These are phyloP conservation scores for Auricularia cornea DNA, from an alignment of 768 basidiomycete species.

Conservation along the genomic window DNA sequence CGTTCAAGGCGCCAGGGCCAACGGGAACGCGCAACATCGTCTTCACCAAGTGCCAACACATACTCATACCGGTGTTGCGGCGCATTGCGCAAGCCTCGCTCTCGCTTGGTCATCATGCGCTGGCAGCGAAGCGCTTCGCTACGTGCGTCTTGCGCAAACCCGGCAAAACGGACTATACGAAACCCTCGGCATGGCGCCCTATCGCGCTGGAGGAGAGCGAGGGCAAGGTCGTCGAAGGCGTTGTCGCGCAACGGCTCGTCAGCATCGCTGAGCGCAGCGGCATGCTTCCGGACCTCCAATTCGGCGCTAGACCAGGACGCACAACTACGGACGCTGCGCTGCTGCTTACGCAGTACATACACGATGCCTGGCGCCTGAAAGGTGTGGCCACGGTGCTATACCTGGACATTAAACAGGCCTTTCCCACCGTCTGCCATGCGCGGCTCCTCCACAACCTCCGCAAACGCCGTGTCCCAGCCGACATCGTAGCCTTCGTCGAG, in stretches of 20 bases:
- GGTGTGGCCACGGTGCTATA: constrained; percentile 4
- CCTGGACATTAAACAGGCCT: constrained; percentile 11
- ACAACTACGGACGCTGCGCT: constrained; percentile 10
- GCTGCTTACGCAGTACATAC: constrained; percentile 1
- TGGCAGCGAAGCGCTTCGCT: not conserved
- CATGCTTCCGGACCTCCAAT: constrained; percentile 10
- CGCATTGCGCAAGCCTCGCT: not conserved
- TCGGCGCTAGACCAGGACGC: constrained; percentile 12
- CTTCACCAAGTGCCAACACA: not conserved
- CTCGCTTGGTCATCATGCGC: not conserved
- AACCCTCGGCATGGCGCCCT: constrained; percentile 11
- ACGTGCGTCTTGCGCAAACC: constrained; percentile 10
- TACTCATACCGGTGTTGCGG: not conserved
- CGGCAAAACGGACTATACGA: constrained; percentile 8
- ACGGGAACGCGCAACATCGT: not conserved
- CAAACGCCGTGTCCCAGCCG: constrained; percentile 2
- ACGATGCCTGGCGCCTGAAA: constrained; percentile 7
- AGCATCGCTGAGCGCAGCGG: not conserved
- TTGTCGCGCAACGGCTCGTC: constrained; percentile 1
- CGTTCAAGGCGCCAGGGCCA: not conserved
- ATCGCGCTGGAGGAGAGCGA: constrained; percentile 7
- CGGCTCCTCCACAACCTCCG: constrained; percentile 9
- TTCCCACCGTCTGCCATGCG: constrained; percentile 7
- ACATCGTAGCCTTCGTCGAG: constrained; percentile 2
- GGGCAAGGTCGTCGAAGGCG: constrained; percentile 2